Evolutionary conservation across 2,329 filamentous ascomycete species (phyloP).

Genomic region (Catunica adiposa): DNA sequence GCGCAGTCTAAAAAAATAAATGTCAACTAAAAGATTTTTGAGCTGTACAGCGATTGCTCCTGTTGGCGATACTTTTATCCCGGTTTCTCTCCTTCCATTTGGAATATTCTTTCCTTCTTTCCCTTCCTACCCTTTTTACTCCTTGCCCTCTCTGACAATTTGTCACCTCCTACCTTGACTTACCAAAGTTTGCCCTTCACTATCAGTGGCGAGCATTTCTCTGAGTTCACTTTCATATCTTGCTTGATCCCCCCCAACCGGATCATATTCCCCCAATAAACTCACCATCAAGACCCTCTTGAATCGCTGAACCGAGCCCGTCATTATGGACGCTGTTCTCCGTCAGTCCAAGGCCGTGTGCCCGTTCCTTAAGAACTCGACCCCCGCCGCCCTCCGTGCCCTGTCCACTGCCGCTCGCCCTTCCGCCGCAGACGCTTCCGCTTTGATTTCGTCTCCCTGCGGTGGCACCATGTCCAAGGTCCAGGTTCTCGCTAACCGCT

Average conservation of each 20-base stretch:
- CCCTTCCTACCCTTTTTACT: not conserved
- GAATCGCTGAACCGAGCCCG: not conserved
- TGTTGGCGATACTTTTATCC: not conserved
- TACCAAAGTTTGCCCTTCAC: not conserved
- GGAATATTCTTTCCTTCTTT: conserved; percentile 6
- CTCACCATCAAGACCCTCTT: not conserved
- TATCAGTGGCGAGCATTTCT: not conserved
- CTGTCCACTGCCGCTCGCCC: conserved; percentile 43
- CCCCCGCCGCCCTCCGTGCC: conserved; percentile 76
- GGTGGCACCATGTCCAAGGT: conserved; percentile 92
- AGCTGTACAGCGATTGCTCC: not conserved
- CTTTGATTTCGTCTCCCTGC: conserved; percentile 34
- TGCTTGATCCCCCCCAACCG: not conserved
- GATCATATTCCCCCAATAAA: not conserved
- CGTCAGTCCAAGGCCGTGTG: conserved; percentile 94
- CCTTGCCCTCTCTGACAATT: not conserved
- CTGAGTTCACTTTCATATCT: not conserved
- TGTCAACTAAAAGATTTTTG: too few relatives aligned
- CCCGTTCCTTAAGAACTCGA: conserved; percentile 90
- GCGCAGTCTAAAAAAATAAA: too few relatives aligned
- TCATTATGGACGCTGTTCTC: conserved; percentile 75
- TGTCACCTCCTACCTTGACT: not conserved
- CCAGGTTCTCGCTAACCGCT: conserved; percentile 83
- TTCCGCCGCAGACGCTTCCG: conserved; percentile 18
- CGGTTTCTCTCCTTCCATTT: not conserved